Percentiles rank a stretch among this genome's conserved stretches.
Evolutionary conservation across 345 rosid genomes (phyloP).

Genomic region (Syzygium grande): DNA sequence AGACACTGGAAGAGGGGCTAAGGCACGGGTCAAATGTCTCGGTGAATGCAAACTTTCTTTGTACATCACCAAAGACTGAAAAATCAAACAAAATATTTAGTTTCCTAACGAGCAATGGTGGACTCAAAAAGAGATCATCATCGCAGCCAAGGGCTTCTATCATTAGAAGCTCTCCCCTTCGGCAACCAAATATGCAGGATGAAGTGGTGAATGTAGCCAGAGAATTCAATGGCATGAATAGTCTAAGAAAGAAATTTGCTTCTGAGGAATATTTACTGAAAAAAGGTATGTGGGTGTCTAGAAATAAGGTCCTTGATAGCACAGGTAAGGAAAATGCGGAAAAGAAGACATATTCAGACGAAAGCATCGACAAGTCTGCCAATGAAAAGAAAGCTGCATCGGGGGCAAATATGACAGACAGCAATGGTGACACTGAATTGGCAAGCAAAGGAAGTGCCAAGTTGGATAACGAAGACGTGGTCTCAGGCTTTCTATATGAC

Average conservation of each 20-base stretch:
- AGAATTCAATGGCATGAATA: neutral
- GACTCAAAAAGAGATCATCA: conserved; percentile 54
- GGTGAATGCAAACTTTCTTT: conserved; percentile 5
- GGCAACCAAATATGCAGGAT: conserved; percentile 26
- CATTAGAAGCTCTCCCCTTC: conserved; percentile 29
- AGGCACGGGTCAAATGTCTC: conserved; percentile 24
- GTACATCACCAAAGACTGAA: conserved; percentile 34
- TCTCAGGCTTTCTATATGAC: conserved; percentile 88
- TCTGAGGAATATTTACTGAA: conserved; percentile 23
- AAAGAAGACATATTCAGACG: conserved; percentile 18
- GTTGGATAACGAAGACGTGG: conserved; percentile 32
- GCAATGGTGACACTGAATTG: conserved; percentile 15
- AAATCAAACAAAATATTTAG: conserved; percentile 61
- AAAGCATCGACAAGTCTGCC: conserved; percentile 10
- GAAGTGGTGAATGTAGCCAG: neutral
- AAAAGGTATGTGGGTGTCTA: conserved; percentile 49
- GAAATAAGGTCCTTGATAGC: conserved; percentile 40
- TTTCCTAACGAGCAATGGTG: conserved; percentile 52
- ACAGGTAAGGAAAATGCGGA: conserved; percentile 56
- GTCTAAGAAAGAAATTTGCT: conserved; percentile 18
- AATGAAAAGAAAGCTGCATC: conserved; percentile 4
- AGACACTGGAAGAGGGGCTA: conserved; percentile 71
- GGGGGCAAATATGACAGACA: conserved; percentile 4
- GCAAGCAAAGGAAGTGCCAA: conserved; percentile 12
- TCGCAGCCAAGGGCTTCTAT: conserved; percentile 61